phyloP scores from a whole-genome alignment of 1,284 basidiomycete species.

The Ustilago lituana region DNA sequence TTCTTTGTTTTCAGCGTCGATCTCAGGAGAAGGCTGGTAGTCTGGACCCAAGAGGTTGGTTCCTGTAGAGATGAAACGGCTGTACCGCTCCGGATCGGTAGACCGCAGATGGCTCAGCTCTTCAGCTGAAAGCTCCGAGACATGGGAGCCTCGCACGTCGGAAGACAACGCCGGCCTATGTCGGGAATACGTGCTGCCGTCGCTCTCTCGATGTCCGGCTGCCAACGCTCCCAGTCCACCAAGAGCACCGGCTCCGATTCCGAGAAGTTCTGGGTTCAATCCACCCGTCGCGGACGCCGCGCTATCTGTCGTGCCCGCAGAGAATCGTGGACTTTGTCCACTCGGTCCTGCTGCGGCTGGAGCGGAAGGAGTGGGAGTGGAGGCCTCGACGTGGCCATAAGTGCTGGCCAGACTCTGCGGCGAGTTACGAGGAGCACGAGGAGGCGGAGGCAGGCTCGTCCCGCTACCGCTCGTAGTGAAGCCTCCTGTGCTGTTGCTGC shows the following conservation, averaged over 20 bases:
- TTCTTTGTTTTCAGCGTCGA: conserved; percentile 6
- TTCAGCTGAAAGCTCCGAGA: conserved; percentile 24
- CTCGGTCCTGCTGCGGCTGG: background rate
- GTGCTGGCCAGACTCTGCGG: conserved; percentile 3
- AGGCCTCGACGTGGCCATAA: conserved; percentile 13
- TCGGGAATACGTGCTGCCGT: conserved; percentile 34
- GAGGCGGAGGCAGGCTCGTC: conserved; percentile 40
- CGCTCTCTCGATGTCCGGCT: conserved; percentile 51
- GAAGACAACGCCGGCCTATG: conserved; percentile 1
- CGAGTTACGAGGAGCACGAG: conserved; percentile 24
- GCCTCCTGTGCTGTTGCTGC: conserved; percentile 49
- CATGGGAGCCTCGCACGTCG: conserved; percentile 11
- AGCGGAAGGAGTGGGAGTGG: background rate
- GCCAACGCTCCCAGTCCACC: conserved; percentile 50
- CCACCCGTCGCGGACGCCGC: conserved; percentile 9
- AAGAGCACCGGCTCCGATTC: conserved; percentile 23
- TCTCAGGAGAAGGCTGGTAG: conserved; percentile 24
- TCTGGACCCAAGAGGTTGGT: conserved; percentile 48
- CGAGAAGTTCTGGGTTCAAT: conserved; percentile 34
- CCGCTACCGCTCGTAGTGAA: conserved; percentile 36
- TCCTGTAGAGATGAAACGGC: conserved; percentile 51
- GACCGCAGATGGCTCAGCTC: conserved; percentile 29
- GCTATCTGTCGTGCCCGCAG: conserved; percentile 23
- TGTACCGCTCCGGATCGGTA: conserved; percentile 40
- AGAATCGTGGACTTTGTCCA: conserved; percentile 8